Base-by-base conservation (phyloP, 129 eudicot species). In the Lonicera japonica region DNA sequence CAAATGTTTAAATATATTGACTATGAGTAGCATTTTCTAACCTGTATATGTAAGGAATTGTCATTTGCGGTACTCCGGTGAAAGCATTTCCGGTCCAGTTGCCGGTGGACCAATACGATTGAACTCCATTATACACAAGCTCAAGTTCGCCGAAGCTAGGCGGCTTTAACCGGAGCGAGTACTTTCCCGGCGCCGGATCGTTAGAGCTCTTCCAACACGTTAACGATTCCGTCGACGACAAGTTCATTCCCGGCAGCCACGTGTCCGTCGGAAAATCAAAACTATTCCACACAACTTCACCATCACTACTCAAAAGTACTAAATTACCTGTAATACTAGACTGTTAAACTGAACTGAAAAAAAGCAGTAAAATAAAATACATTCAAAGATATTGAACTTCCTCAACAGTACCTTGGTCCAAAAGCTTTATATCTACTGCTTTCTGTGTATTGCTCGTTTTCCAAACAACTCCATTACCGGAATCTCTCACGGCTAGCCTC, bases 221-320 rank as follows among this genome's bases (percentile, higher is more conserved):
- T 59, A 91, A 80, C 58, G 63, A 60, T 54, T 57, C 68, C 14
- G 70, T 74, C 0, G 77, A 69, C 11, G 95, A 81, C 71, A 91
- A 63, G 70, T 87, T 87, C 96, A 87, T 84, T 43, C 98, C 98
- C 38, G 98, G 96, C 5, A 91, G 71, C 86, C 85, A 91, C 66
- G 98, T 91, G 66, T 91, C 95, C 3, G 91, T 69, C 61, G 96
- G 96, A 54, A 20, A 73, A 64, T 87, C 86, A 39, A 91, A 91
- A 74, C 95, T 87, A 54, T 74, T 73, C 98, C 98, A 91, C 19
- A 80, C 60, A 23, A 75, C 53, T 12, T 10, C 77, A 21, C 83
- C 85, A 2, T 45, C 46, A 0, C 29, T 21, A 11, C 61, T 58
- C 15, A 65, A 11, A 34, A 91, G 58, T 16, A 91, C 86, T 55